Conservation (phyloP, 2,329 filamentous ascomycete species). For the Myrmaecium sp. region DNA sequence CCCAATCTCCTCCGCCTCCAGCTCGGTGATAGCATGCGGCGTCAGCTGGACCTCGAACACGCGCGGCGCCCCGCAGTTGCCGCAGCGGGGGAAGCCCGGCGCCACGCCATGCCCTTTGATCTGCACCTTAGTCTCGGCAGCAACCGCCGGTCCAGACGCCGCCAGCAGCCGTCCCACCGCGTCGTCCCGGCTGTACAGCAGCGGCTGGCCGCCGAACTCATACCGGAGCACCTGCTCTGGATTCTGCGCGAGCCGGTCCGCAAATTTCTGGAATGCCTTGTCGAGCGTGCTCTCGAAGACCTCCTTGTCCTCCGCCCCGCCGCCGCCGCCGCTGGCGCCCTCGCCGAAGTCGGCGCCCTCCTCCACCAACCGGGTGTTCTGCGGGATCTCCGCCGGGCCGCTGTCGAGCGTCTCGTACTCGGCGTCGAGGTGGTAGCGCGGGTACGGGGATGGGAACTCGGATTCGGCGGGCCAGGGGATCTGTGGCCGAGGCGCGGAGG, state of each 20-base stretch:
- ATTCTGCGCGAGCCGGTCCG: conserved; percentile 33
- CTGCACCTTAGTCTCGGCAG: conserved; percentile 15
- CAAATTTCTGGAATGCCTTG: conserved; percentile 33
- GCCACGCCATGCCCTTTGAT: conserved; percentile 12
- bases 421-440: conserved; percentile 64
- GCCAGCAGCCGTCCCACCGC: conserved; percentile 49
- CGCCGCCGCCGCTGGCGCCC: conserved; percentile 12
- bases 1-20: conserved; percentile 55
- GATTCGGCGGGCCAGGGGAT: conserved; percentile 62
- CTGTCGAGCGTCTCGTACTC: conserved; percentile 75
- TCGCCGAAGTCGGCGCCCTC: conserved; percentile 12
- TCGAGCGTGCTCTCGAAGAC: conserved; percentile 32
- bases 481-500: conserved; percentile 23
- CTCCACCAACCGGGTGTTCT: conserved; percentile 27
- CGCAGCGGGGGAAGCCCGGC: conserved; percentile 52
- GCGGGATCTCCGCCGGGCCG: conserved; percentile 32
- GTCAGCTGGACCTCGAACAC: conserved; percentile 87
- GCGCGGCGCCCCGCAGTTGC: conserved; percentile 55
- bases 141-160: too few relatives aligned
- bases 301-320: conserved; percentile 26
- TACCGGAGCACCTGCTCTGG: conserved; percentile 34
- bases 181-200: conserved; percentile 71
- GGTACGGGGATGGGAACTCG: conserved; percentile 53
- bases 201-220: conserved; percentile 29
- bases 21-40: conserved; percentile 74